Percentiles rank a stretch among this genome's conserved stretches.
Evolutionary conservation across 2,329 filamentous ascomycete species (phyloP).

Genomic region (Microthyrium microscopicum): DNA sequence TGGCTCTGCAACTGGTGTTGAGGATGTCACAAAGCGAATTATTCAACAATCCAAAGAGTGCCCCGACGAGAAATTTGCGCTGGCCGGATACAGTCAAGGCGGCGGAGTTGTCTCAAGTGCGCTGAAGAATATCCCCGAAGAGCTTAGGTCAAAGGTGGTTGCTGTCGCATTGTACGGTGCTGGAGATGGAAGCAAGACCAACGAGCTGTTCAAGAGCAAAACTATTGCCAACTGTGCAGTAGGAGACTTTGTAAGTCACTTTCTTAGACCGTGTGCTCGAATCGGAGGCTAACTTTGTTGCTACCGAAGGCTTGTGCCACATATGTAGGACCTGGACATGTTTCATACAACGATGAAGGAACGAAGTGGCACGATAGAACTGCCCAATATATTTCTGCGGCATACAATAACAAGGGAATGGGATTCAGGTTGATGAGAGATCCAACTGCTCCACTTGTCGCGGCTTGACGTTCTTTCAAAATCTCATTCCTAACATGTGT

Average conservation of each 20-base stretch:
- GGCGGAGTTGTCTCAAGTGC: neutral
- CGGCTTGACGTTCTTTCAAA: too few species aligned
- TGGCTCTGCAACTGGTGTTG: neutral
- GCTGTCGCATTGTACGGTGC: slow-evolving; percentile 1
- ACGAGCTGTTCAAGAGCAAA: too few species aligned
- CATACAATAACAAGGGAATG: too few species aligned
- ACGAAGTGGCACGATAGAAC: neutral
- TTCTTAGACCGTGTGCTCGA: neutral
- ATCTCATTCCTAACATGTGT: too few species aligned
- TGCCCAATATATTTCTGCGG: neutral
- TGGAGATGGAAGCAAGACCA: neutral
- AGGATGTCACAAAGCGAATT: neutral
- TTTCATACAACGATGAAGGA: neutral
- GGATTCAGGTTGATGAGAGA: too few species aligned
- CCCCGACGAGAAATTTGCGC: slow-evolving; percentile 3
- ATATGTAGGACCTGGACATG: neutral
- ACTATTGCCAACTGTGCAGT: neutral
- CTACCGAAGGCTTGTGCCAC: neutral
- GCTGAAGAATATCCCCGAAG: neutral
- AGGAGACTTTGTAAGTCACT: neutral
- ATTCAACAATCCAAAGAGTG: slow-evolving; percentile 1
- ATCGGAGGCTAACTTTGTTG: neutral
- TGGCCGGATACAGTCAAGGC: slow-evolving; percentile 2
- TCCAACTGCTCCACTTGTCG: too few species aligned
- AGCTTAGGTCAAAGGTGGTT: neutral